phyloP scores from a whole-genome alignment of 2,329 filamentous ascomycete species.

The Paracamarosporium sp. region DNA sequence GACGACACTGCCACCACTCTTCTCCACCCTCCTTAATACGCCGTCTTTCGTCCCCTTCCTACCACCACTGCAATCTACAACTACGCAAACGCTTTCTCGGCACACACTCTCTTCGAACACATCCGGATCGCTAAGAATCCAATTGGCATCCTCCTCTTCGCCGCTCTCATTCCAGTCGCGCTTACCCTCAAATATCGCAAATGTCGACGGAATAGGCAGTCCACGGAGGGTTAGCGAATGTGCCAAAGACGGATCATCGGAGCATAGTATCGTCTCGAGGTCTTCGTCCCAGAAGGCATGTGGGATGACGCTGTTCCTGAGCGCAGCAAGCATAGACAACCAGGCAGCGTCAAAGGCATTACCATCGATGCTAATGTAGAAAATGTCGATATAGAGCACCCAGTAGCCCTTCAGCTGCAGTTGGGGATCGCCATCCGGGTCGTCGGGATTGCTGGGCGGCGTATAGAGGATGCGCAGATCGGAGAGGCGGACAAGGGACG shows the following conservation, averaged over 20 bases:
- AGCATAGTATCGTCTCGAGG: slow-evolving; percentile 79
- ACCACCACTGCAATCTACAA: slow-evolving; percentile 69
- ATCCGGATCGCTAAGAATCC: slow-evolving; percentile 89
- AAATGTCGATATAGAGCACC: slow-evolving; percentile 93
- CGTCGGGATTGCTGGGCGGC: slow-evolving; percentile 51
- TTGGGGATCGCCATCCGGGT: slow-evolving; percentile 56
- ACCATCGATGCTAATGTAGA: slow-evolving; percentile 91
- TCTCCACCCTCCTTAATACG: slow-evolving; percentile 75
- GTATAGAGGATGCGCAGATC: slow-evolving; percentile 78
- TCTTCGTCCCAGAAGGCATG: slow-evolving; percentile 84
- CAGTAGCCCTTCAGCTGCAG: slow-evolving; percentile 82
- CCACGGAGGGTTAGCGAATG: slow-evolving; percentile 66
- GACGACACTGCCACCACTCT: slow-evolving; percentile 78
- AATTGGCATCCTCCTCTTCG: slow-evolving; percentile 50
- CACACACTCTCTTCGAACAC: slow-evolving; percentile 87
- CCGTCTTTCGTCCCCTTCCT: slow-evolving; percentile 74
- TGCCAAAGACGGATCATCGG: slow-evolving; percentile 62
- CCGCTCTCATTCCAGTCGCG: slow-evolving; percentile 54
- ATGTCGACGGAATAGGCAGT: slow-evolving; percentile 78
- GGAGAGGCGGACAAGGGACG: slow-evolving; percentile 68
- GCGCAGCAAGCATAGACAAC: slow-evolving; percentile 80
- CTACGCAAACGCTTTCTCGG: slow-evolving; percentile 80
- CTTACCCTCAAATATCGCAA: slow-evolving; percentile 69
- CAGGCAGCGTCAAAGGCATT: slow-evolving; percentile 92
- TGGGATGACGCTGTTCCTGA: slow-evolving; percentile 79